Percentiles rank a stretch among this genome's conserved stretches.
These are phyloP conservation scores for Solanum paucissectum DNA, from an alignment of 257 asterid genomes.

Conservation along the genomic window DNA sequence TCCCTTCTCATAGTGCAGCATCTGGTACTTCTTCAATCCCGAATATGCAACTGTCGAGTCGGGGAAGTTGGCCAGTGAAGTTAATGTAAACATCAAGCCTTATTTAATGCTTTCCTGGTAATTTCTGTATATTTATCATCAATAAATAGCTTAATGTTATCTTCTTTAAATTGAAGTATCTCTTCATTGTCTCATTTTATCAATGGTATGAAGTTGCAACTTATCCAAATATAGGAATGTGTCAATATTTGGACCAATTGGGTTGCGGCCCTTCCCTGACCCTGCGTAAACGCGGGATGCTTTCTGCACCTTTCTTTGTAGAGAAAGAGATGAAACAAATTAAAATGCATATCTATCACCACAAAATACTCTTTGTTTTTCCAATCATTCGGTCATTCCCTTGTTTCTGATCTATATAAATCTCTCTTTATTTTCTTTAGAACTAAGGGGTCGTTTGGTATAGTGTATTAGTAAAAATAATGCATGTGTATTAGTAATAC, in stretches of 20 bases:
- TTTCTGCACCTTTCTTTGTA: neutral
- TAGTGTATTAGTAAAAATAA: too few species aligned
- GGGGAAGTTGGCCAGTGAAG: neutral
- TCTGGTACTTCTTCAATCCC: constrained; percentile 9
- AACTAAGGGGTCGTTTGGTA: neutral
- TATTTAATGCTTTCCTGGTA: neutral
- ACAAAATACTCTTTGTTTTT: neutral
- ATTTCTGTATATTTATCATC: neutral
- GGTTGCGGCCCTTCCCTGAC: neutral
- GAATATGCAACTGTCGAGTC: constrained; percentile 5
- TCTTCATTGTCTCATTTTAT: neutral
- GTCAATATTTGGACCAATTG: neutral
- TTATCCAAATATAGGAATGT: neutral
- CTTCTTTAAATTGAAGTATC: neutral
- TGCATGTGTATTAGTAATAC: too few species aligned
- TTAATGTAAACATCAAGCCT: neutral
- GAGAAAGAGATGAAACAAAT: neutral
- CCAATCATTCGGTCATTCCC: neutral
- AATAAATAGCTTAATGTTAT: neutral
- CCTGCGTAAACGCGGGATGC: neutral
- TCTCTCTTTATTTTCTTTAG: neutral
- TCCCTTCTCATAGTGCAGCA: constrained; percentile 8
- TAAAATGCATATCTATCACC: neutral
- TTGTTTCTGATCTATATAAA: neutral
- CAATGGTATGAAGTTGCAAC: neutral